Evolutionary conservation across 2,329 filamentous ascomycete genomes (phyloP).

Genomic region (Xylariomycetidae sp.): DNA sequence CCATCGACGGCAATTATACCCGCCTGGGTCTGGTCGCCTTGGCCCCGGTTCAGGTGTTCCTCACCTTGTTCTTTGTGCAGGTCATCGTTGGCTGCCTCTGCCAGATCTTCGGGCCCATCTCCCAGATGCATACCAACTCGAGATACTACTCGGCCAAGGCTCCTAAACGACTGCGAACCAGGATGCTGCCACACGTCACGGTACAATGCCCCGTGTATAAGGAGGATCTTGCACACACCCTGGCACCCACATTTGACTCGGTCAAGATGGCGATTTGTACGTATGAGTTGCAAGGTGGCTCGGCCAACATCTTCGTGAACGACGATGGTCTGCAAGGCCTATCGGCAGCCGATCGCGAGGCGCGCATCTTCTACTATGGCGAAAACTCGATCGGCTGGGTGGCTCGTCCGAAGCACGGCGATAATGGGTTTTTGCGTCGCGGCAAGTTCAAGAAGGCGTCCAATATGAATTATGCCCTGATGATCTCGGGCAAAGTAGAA

Average conservation of each 20-base stretch:
- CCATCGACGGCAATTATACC: slow-evolving; percentile 55
- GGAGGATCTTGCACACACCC: slow-evolving; percentile 70
- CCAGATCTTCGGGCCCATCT: slow-evolving; percentile 70
- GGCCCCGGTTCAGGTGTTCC: slow-evolving; percentile 69
- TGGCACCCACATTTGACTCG: slow-evolving; percentile 69
- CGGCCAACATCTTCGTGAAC: slow-evolving; percentile 71
- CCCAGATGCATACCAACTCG: slow-evolving; percentile 68
- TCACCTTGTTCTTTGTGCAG: slow-evolving; percentile 75
- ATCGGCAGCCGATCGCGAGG: slow-evolving; percentile 53
- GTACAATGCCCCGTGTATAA: slow-evolving; percentile 88
- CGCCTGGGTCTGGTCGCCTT: slow-evolving; percentile 61
- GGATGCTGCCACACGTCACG: slow-evolving; percentile 63
- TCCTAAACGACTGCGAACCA: slow-evolving; percentile 52
- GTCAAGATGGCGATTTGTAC: slow-evolving; percentile 73
- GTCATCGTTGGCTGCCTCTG: slow-evolving; percentile 71
- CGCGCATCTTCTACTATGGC: slow-evolving; percentile 62
- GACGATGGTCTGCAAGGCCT: slow-evolving; percentile 69
- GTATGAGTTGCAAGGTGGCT: slow-evolving; percentile 72
- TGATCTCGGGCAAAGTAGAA: slow-evolving; percentile 56
- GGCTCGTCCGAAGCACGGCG: slow-evolving; percentile 57
- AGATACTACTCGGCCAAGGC: slow-evolving; percentile 75
- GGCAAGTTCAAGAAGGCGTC: slow-evolving; percentile 70
- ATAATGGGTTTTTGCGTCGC: slow-evolving; percentile 49
- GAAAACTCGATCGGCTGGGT: slow-evolving; percentile 67
- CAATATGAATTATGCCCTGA: slow-evolving; percentile 69